These are phyloP conservation scores for Marasmius tenuissimus DNA, from an alignment of 1,284 basidiomycete species.

Conservation along the genomic window DNA sequence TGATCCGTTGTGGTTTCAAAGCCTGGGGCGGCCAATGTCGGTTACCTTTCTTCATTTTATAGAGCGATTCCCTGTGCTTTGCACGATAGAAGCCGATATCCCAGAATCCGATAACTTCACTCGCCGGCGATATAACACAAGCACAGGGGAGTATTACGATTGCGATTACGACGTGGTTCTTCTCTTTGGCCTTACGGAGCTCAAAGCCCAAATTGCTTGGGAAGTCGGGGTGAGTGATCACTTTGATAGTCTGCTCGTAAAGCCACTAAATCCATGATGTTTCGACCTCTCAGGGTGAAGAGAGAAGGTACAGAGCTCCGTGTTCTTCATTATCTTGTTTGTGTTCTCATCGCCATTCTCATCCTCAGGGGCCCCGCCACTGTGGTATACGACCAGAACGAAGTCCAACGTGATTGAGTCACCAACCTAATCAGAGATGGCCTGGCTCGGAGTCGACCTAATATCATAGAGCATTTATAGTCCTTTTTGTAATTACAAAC, in stretches of 20 bases:
- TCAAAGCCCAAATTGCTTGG: conserved; percentile 15
- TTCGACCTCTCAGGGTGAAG: neutral
- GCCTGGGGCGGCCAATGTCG: neutral
- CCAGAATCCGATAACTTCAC: neutral
- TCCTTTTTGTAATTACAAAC: no score
- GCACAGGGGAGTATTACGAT: neutral
- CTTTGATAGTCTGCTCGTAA: neutral
- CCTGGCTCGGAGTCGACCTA: no score
- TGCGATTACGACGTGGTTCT: conserved; percentile 10
- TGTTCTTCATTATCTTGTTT: no score
- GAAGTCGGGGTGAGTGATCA: conserved; percentile 1
- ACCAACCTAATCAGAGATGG: no score
- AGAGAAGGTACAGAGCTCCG: neutral
- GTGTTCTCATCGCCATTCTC: neutral
- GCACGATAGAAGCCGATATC: conserved; percentile 8
- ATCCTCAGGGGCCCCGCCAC: neutral
- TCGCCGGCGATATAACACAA: neutral
- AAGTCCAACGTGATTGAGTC: neutral
- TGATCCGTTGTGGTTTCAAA: neutral
- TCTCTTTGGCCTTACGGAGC: conserved; percentile 11
- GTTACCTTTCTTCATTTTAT: neutral
- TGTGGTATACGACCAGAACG: neutral
- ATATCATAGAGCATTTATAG: no score
- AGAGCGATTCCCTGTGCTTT: conserved; percentile 7
- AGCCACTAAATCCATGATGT: neutral